phyloP scores from a whole-genome alignment of 2,329 filamentous ascomycete genomes.

The Aschersonia sp. region DNA sequence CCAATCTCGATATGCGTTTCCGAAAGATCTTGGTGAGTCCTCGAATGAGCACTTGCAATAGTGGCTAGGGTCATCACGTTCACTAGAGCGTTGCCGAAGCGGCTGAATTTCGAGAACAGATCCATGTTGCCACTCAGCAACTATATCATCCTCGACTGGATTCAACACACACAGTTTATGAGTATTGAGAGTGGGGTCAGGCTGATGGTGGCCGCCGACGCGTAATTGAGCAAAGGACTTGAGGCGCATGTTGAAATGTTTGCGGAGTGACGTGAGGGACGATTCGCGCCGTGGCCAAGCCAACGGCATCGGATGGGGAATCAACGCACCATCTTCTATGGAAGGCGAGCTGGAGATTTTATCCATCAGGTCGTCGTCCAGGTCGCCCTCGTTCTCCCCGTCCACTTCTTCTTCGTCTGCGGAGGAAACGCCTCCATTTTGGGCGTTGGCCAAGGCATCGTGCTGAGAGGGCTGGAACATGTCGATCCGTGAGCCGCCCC shows the following conservation, averaged over 20 bases:
- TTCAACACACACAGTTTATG: constrained; percentile 8
- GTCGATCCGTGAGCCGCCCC: constrained; percentile 14
- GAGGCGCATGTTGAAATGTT: constrained; percentile 15
- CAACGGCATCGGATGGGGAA: constrained; percentile 20
- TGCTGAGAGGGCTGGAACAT: constrained; percentile 25
- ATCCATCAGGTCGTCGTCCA: constrained; percentile 93
- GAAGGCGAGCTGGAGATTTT: constrained; percentile 97
- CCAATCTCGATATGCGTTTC: background rate
- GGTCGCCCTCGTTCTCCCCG: constrained; percentile 46
- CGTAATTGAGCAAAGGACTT: constrained; percentile 13
- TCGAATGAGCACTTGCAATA: constrained; percentile 13
- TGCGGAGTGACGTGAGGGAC: constrained; percentile 20
- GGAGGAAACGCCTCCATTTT: constrained; percentile 41
- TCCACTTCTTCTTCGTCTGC: constrained; percentile 49
- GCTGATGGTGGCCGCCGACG: constrained; percentile 14
- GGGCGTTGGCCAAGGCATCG: constrained; percentile 43
- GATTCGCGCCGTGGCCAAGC: constrained; percentile 29
- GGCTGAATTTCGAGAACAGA: constrained; percentile 18
- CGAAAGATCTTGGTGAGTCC: background rate
- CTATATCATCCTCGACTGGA: background rate
- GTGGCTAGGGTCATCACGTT: constrained; percentile 21
- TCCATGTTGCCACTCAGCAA: constrained; percentile 9
- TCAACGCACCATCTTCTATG: constrained; percentile 94
- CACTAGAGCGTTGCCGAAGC: constrained; percentile 14
- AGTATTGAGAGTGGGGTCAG: constrained; percentile 14